Percentiles rank a stretch among this genome's conserved stretches.
Conservation (phyloP, 148 eudicot genomes). For the Rhododendron griersonianum region DNA sequence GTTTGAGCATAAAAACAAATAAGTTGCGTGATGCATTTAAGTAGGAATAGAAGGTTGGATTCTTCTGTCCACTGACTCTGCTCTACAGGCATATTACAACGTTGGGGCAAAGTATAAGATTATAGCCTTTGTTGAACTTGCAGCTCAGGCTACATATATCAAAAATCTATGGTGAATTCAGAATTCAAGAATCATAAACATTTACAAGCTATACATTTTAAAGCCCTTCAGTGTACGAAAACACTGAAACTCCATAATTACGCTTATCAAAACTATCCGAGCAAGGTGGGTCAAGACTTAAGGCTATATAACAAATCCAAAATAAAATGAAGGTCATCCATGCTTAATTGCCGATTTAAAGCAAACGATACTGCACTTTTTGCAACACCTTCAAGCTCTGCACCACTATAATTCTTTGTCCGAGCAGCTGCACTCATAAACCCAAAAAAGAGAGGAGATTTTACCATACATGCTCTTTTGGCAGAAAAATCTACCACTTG, state of each 20-base stretch:
- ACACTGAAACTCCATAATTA: neutral
- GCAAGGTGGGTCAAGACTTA: neutral
- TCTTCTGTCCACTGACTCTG: neutral
- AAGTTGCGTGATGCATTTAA: neutral
- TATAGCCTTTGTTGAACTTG: neutral
- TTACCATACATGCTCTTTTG: neutral
- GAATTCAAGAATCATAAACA: conserved; percentile 4
- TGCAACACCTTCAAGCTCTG: conserved; percentile 99
- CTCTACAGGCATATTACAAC: neutral
- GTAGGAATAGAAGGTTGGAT: neutral
- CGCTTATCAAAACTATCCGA: neutral
- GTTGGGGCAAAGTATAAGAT: neutral
- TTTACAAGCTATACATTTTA: neutral
- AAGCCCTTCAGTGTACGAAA: neutral
- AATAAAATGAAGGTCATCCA: conserved; percentile 59
- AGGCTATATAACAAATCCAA: neutral
- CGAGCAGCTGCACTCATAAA: conserved; percentile 60
- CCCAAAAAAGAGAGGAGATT: neutral
- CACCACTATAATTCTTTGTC: conserved; percentile 97
- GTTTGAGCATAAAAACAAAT: neutral
- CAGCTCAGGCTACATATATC: neutral
- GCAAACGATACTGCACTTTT: conserved; percentile 99
- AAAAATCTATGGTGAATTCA: neutral
- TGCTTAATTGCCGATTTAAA: conserved; percentile 77
- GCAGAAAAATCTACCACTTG: neutral